Percentiles rank a stretch among this genome's conserved stretches.
Conservation (phyloP, 2,329 filamentous ascomycete species). For the Fusarium torulosum region DNA sequence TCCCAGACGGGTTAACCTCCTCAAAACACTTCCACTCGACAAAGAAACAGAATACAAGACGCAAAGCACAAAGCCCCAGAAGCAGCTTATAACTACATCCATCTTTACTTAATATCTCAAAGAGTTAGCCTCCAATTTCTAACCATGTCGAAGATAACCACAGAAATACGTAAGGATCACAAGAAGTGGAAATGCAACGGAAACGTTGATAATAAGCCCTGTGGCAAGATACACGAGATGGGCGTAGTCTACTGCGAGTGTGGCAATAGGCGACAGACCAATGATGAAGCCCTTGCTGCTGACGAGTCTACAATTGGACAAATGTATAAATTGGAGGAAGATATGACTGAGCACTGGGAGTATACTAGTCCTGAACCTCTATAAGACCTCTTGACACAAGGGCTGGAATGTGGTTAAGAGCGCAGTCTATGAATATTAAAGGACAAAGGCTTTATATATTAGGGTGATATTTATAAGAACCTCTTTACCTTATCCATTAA, state of each 20-base stretch:
- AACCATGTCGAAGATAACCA: neutral
- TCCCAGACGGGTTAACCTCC: no score
- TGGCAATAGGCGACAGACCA: neutral
- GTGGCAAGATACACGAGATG: neutral
- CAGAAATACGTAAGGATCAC: constrained; percentile 4
- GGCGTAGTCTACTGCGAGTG: neutral
- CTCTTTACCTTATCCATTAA: no score
- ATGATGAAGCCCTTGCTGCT: neutral
- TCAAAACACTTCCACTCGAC: no score
- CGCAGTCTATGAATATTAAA: no score
- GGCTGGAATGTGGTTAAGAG: no score
- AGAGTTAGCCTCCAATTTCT: neutral
- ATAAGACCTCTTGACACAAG: neutral
- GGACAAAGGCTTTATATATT: no score
- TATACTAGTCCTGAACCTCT: neutral
- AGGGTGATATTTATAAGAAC: no score
- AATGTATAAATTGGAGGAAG: neutral
- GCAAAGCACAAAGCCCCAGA: no score
- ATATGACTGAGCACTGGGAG: constrained; percentile 5
- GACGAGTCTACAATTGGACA: constrained; percentile 4
- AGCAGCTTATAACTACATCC: no score
- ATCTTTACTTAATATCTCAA: no score
- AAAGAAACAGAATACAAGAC: no score
- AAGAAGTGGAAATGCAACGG: constrained; percentile 23
- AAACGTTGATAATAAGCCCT: neutral